phyloP scores from a whole-genome alignment of 441 rosid genomes.

The Populus hybrid region DNA sequence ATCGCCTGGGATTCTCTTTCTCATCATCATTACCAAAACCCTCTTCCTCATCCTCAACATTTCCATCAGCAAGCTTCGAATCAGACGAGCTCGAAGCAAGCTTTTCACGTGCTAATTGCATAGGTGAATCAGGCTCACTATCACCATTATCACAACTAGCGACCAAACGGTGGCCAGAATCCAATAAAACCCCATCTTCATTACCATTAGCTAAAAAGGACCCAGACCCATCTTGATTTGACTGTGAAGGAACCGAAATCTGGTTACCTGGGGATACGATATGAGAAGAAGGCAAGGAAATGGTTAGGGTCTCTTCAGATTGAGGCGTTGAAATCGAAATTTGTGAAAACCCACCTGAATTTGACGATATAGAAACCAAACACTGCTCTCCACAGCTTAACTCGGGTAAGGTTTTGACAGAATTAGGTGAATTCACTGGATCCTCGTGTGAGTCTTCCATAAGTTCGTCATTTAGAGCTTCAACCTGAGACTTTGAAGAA shows the following conservation, averaged over 20 bases:
- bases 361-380: conserved; percentile 14
- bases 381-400: not conserved
- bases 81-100: not conserved
- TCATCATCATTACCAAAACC: not conserved
- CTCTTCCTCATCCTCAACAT: not conserved
- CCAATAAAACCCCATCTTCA: not conserved
- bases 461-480: not conserved
- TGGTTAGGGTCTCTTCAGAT: conserved; percentile 7
- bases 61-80: not conserved
- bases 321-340: not conserved
- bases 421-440: not conserved
- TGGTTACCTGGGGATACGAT: not conserved
- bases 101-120: not conserved
- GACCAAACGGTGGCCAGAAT: not conserved
- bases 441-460: not conserved
- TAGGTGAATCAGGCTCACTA: not conserved
- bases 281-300: not conserved
- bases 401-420: not conserved
- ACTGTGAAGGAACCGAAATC: not conserved
- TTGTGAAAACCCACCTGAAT: not conserved
- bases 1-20: not conserved
- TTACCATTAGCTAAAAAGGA: not conserved
- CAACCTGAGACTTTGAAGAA: not conserved
- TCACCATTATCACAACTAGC: not conserved
- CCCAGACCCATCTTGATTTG: not conserved